Base-by-base conservation (phyloP, 2,329 filamentous ascomycete species). In the Cyclaneusma minus region DNA sequence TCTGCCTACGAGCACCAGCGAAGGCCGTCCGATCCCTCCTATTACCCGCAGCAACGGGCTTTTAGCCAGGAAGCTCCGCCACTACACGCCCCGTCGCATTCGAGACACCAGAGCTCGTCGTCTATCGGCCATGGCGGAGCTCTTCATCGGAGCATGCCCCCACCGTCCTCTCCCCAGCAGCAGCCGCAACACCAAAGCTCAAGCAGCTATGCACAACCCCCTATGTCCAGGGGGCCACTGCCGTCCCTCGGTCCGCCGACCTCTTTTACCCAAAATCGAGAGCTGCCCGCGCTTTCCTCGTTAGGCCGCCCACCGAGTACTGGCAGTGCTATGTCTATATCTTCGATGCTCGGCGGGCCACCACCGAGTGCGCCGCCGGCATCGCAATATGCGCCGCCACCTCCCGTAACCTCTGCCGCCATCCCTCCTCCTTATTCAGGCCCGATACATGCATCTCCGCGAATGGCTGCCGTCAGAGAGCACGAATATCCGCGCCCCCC, bases 311-410 rank as follows among this genome's bases (percentile, higher is more conserved):
- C 65, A 2, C 29, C 36, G 8, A 43, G 36, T 30, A 41, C 33
- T 8, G 64, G 63, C 27, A 66, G 66, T 42, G 72, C 68, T 51
- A 79, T 80, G 73, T 77, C 74, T 24, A 79, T 80, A 48, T 76
- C 71, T n/a, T 73, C 73, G 22, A 67, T 81, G 50, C 62, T 80
- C 32, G 74, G 72, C 32, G 58, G 56, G 8, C 60, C 64, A 38
- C 41, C 59, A 24, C 51, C 61, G 25, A 53, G 52, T 42, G 50
- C 47, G 41, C 49, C 45, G 35, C 47, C 50, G 27, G 49, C 48
- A 27, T 51, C 58, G 25, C 56, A 65, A 31, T 56, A 61, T 37
- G 56, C 57, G 33, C 60, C 61, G 28, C 50, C 54, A 21, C 45
- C 53, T 13, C 38, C 35, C 4, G 43, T 38, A 13, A 29, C 37